phyloP scores from a whole-genome alignment of 2,329 filamentous ascomycete genomes.

The Apiospora koreana region DNA sequence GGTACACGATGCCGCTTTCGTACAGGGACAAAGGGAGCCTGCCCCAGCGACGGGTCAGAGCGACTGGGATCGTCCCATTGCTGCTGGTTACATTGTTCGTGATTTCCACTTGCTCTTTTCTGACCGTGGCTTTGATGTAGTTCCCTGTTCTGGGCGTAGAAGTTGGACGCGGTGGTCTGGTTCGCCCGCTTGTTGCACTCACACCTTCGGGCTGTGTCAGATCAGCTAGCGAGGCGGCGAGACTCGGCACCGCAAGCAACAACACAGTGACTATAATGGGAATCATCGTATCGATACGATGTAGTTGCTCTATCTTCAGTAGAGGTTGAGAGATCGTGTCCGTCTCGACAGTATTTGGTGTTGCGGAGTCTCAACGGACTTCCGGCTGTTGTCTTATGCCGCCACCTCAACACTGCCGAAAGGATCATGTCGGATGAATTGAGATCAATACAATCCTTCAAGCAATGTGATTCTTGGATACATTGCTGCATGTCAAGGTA shows the following conservation, averaged over 20 bases:
- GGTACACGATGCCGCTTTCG: constrained; percentile 35
- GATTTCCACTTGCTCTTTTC: constrained; percentile 22
- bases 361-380: background rate
- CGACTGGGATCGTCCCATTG: background rate
- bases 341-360: background rate
- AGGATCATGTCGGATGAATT: background rate
- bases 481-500: background rate
- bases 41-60: constrained; percentile 19
- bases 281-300: background rate
- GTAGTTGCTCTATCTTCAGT: background rate
- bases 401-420: background rate
- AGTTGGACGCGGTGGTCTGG: background rate
- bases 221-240: background rate
- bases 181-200: background rate
- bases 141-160: background rate
- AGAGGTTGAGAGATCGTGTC: too few species aligned
- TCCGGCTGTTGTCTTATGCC: background rate
- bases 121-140: constrained; percentile 26
- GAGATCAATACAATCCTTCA: background rate
- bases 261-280: background rate
- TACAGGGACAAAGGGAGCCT: constrained; percentile 26
- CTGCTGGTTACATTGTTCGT: constrained; percentile 15
- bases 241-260: background rate
- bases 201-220: background rate
- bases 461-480: background rate